phyloP scores from a whole-genome alignment of 1,284 basidiomycete genomes.

The Ganoderma multipileum region DNA sequence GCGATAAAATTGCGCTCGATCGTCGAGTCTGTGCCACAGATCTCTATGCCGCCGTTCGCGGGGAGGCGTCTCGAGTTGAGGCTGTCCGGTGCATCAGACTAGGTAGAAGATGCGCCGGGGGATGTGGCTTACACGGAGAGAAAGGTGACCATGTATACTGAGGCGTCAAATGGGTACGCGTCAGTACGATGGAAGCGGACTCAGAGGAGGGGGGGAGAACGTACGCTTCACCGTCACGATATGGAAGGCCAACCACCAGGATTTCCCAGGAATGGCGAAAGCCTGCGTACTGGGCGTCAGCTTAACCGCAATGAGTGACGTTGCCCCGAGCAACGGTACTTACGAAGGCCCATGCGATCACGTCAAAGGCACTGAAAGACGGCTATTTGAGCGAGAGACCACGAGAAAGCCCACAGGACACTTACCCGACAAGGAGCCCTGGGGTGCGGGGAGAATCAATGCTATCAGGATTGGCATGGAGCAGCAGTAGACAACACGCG shows the following conservation, averaged over 20 bases:
- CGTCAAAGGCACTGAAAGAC: background rate
- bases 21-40: background rate
- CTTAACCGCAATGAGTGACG: background rate
- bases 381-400: background rate
- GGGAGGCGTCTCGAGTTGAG: background rate
- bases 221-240: background rate
- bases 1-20: conserved; percentile 11
- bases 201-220: background rate
- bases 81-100: background rate
- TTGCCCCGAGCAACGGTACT: background rate
- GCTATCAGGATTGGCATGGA: background rate
- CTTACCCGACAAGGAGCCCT: background rate
- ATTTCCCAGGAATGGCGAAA: background rate
- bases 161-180: background rate
- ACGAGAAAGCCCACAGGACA: background rate
- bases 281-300: background rate
- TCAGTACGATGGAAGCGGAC: background rate
- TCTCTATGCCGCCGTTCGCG: conserved; percentile 7
- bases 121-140: background rate
- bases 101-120: no score
- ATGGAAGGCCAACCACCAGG: background rate
- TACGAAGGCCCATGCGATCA: background rate
- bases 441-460: no score
- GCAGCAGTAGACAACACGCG: background rate
- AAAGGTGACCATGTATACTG: conserved; percentile 4